Evolutionary conservation across 2,329 filamentous ascomycete species (phyloP), one percentile per base, ranked within the genome.

Genomic region (Fusarium luffae): DNA sequence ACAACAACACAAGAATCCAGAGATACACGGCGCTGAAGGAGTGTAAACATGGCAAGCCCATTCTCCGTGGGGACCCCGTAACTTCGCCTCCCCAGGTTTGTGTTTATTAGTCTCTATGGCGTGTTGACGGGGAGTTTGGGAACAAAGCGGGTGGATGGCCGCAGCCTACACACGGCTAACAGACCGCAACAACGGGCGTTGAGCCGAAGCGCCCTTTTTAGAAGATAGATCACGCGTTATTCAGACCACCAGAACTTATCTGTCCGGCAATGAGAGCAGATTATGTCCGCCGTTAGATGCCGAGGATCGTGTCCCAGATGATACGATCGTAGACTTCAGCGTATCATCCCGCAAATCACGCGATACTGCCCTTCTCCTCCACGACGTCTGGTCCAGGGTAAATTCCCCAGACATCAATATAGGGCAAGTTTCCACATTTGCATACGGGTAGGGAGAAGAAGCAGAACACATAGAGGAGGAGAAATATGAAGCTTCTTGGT

Each of bases 221-320:
- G 42, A 62, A 40, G 32, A 59, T 62, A 43, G 14, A 73, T 70
- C 71, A 73, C 64, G 62, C 59, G 65, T 74, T 71, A 25, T 56
- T 66, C 46, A 58, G 37, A 44, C 61, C 64, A 69, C 56, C 43
- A 23, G 34, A 48, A 40, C 27, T 46, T 44, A 40, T 21, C 18
- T 28, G 43, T 32, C 19, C 37, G 30, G 50, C 37, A 46, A 50
- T 44, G 42, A 25, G 28, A 50, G 30, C 12, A 43, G 30, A 37
- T 50, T 46, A 46, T 54, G 46, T 66, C 60, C 48, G 43, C 44
- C 56, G 63, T 52, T 58, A 63, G 73, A 59, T 74, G 70, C 71
- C 71, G 71, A 68, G 46, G 62, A 63, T 59, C 50, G 56, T 54
- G 34, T 48, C 42, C 51, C 30, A 34, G 23, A 68, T 73, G 72